Base-by-base conservation (phyloP, 1,139 yeast genomes). In the Wickerhamomyces sp. region DNA sequence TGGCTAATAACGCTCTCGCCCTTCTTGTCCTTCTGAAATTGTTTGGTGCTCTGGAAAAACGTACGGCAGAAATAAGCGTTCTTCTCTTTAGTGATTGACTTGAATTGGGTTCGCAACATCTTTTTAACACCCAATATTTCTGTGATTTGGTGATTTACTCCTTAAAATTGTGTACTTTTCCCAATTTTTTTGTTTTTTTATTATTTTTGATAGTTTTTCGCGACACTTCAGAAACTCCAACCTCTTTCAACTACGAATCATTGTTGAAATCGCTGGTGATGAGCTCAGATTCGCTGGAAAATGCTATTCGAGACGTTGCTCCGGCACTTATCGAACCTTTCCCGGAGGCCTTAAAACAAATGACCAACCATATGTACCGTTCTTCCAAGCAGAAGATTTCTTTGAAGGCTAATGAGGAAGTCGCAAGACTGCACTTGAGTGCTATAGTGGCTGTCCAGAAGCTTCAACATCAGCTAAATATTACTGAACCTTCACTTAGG, bases 391-490 rank as follows among this genome's bases (percentile, higher is more conserved):
- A 67, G 40, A 70, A 73, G 46, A 66, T 71, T 40, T 67, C 72
- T 24, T 59, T 72, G 6, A 67, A 76, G 6, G 70, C 71, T 25
- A 67, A 67, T 28, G 73, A 76, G 37, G 89, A 82, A 47, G 65
- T 74, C 3, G 87, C 85, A 1, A 63, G 90, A 34, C 72, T 72
- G 44, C 89, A 82, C 53, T 57, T 83, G 14, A 78, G 87, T 57
- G 84, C 87, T 2, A 76, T 65, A 45, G 58, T 81, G 24, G 80
- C 85, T 0, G 71, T 73, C 12, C 81, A 78, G 43, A 68, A 68
- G 47, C 69, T 74, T 36, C 63, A 63, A 18, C 61, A 64, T n/a
- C 59, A 59, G 29, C 61, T 72, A 28, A 57, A 65, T 13, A 60
- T 77, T 10, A 75, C 80, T 0, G 67, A 63, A 5, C 78, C 84